Conservation (phyloP, 1,284 basidiomycete species). For the Golubevia pallescens region DNA sequence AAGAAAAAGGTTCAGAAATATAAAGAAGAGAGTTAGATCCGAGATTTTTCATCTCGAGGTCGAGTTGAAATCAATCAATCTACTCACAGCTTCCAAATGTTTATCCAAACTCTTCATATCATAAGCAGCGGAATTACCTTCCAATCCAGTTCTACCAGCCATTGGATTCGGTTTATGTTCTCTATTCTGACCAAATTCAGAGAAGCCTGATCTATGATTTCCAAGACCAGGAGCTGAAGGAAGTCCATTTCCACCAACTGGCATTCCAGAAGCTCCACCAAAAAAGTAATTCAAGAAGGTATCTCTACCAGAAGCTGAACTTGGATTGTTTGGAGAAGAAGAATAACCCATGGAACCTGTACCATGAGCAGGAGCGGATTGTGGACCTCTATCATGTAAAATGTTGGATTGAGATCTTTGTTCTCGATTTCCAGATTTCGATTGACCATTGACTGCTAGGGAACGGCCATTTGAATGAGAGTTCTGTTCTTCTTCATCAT, state of each 20-base stretch:
- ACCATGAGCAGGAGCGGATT: no score
- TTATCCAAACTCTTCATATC: constrained; percentile 99
- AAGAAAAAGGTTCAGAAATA: constrained; percentile 4
- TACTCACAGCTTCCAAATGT: constrained; percentile 69
- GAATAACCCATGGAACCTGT: no score
- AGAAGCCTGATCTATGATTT: constrained; percentile 9
- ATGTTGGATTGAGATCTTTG: no score
- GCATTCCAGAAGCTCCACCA: constrained; percentile 47
- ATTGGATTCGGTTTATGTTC: constrained; percentile 50
- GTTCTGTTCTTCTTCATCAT: constrained; percentile 33
- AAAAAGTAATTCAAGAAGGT: constrained; percentile 64
- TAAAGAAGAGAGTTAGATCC: background rate
- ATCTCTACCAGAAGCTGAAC: constrained; percentile 26
- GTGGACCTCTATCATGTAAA: no score
- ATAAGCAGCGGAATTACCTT: constrained; percentile 83
- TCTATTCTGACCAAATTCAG: constrained; percentile 1
- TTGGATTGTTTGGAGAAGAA: no score
- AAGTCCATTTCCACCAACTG: constrained; percentile 26
- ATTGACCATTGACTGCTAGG: no score
- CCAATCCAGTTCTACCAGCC: constrained; percentile 72
- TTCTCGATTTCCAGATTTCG: no score
- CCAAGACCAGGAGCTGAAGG: constrained; percentile 28
- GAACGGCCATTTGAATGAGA: no score
- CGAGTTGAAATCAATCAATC: background rate
- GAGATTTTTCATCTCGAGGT: background rate